Conservation (phyloP, 768 basidiomycete genomes). For the Phlebiopsis flavidoalba region DNA sequence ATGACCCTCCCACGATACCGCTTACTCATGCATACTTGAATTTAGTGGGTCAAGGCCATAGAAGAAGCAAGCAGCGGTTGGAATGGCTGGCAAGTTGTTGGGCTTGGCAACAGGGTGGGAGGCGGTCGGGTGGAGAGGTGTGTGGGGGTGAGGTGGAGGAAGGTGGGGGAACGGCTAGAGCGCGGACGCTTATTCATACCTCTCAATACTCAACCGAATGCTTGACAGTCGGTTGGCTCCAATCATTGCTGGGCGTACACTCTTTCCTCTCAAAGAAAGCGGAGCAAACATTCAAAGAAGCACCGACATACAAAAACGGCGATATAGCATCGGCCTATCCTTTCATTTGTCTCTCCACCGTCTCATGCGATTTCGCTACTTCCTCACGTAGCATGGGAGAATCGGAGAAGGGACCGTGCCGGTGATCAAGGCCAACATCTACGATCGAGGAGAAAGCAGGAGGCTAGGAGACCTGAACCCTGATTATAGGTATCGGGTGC, state of each 20-base stretch:
- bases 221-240: slow-evolving; percentile 18
- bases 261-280: slow-evolving; percentile 20
- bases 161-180: too few relatives aligned
- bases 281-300: too few relatives aligned
- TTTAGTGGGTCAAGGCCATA: slow-evolving; percentile 16
- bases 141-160: too few relatives aligned
- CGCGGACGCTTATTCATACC: background rate
- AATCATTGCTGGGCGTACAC: slow-evolving; percentile 22
- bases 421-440: background rate
- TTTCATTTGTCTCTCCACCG: slow-evolving; percentile 9
- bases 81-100: slow-evolving; percentile 17
- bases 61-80: slow-evolving; percentile 14
- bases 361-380: slow-evolving; percentile 15
- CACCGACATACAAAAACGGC: slow-evolving; percentile 17
- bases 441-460: slow-evolving; percentile 12
- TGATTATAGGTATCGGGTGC: slow-evolving; percentile 15
- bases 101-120: too few relatives aligned
- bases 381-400: slow-evolving; percentile 13
- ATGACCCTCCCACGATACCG: background rate
- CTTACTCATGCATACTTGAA: background rate
- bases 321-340: slow-evolving; percentile 19
- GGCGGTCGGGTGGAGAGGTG: too few relatives aligned
- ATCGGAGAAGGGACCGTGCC: slow-evolving; percentile 15
- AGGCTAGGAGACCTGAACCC: slow-evolving; percentile 15
- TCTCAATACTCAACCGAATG: background rate